A percentile compares a stretch with the other conserved stretches of the same genome.
Conservation (phyloP, 148 eudicot species). For the Camellia sinensis region DNA sequence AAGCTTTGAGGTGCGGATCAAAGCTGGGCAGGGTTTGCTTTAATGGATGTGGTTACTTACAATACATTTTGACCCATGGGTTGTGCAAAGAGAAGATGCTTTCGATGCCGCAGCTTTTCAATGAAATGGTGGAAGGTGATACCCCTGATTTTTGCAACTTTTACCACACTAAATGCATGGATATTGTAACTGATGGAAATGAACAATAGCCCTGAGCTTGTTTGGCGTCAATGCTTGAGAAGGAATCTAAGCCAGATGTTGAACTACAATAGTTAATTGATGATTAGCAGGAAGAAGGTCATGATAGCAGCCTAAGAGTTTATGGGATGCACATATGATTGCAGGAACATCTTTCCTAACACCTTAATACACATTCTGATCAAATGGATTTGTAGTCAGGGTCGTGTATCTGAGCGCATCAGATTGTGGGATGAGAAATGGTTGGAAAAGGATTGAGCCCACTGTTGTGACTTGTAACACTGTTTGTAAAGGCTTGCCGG, state of each 20-base stretch:
- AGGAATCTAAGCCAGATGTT: constrained; percentile 63
- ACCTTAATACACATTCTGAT: constrained; percentile 52
- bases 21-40: constrained; percentile 60
- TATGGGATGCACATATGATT: constrained; percentile 56
- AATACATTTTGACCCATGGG: constrained; percentile 77
- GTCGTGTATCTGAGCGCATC: constrained; percentile 47
- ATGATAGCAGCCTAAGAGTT: too few species aligned
- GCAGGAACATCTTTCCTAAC: constrained; percentile 45
- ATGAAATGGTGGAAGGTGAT: constrained; percentile 69
- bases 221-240: constrained; percentile 57
- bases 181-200: constrained; percentile 50
- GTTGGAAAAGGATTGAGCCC: constrained; percentile 55
- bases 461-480: constrained; percentile 61
- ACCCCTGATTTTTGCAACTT: constrained; percentile 65
- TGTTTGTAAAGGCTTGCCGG: constrained; percentile 65
- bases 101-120: constrained; percentile 51
- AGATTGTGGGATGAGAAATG: constrained; percentile 80
- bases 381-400: constrained; percentile 52
- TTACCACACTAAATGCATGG: constrained; percentile 66
- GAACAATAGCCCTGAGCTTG: constrained; percentile 43
- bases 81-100: constrained; percentile 61
- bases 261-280: too few species aligned
- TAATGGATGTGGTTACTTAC: constrained; percentile 76
- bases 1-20: constrained; percentile 65
- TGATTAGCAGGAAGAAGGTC: too few species aligned